These are phyloP conservation scores for Oxyria digyna DNA, from an alignment of 148 eudicot genomes.

Conservation along the genomic window DNA sequence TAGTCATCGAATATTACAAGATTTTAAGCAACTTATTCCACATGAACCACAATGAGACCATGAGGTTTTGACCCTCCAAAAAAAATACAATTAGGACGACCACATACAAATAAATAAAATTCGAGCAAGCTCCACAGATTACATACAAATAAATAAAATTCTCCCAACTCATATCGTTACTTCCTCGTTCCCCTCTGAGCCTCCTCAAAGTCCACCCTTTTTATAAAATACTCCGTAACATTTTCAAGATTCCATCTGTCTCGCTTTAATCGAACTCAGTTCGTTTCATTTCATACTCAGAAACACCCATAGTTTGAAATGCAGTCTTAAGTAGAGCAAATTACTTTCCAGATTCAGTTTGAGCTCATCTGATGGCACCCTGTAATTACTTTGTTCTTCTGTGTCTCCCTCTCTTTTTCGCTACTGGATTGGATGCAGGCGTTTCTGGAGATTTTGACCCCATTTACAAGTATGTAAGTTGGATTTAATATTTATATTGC, in stretches of 20 bases:
- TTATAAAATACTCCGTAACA: neutral
- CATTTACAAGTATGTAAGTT: neutral
- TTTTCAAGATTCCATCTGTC: neutral
- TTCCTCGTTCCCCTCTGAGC: neutral
- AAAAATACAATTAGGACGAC: no score
- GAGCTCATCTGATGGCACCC: neutral
- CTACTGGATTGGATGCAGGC: neutral
- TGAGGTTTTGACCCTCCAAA: no score
- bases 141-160: neutral
- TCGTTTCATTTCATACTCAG: neutral
- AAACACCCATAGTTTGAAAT: neutral
- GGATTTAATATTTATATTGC: no score
- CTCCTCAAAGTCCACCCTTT: neutral
- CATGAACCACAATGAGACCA: neutral
- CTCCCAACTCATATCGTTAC: neutral
- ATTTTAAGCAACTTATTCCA: neutral
- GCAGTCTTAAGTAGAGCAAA: neutral
- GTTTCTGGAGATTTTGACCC: neutral
- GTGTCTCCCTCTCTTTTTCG: neutral
- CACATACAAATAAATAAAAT: no score
- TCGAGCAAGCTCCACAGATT: neutral
- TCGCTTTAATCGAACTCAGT: neutral
- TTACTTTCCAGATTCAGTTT: neutral
- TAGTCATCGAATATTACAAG: neutral
- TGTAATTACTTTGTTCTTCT: neutral